phyloP scores from a whole-genome alignment of 352 stramenopile genomes.

The Pythium scleroteichum region DNA sequence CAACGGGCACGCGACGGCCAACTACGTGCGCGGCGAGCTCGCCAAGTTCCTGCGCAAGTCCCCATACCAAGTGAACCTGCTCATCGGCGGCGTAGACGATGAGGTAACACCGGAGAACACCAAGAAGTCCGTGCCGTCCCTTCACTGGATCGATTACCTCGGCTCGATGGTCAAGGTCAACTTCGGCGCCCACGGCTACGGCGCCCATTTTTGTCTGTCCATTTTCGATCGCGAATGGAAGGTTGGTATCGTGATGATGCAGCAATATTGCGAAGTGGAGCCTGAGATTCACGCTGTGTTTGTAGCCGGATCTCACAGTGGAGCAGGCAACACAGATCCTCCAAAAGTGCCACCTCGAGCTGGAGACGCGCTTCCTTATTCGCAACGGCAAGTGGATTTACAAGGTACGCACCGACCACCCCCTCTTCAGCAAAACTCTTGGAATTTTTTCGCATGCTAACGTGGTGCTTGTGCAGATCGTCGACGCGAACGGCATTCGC shows the following conservation, averaged over 20 bases:
- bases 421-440: too few species aligned
- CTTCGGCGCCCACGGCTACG: conserved; percentile 86
- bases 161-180: conserved; percentile 85
- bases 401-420: conserved; percentile 36
- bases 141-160: conserved; percentile 91
- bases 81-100: conserved; percentile 74
- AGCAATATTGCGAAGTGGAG: background rate
- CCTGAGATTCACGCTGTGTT: background rate
- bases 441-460: too few species aligned
- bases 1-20: conserved; percentile 76
- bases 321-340: conserved; percentile 74
- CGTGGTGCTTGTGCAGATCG: conserved; percentile 47
- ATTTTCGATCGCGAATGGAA: conserved; percentile 90
- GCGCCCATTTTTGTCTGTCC: conserved; percentile 80
- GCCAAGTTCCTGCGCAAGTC: conserved; percentile 79
- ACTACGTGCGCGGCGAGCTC: conserved; percentile 83
- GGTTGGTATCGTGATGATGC: conserved; percentile 24
- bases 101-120: conserved; percentile 33
- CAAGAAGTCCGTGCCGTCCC: conserved; percentile 48
- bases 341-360: conserved; percentile 76
- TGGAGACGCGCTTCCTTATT: conserved; percentile 86
- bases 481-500: conserved; percentile 68
- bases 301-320: conserved; percentile 71
- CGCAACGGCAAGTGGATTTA: conserved; percentile 87
- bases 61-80: conserved; percentile 85